Conservation (phyloP, 73 alveolate genomes). For the Uronychia setigera region DNA sequence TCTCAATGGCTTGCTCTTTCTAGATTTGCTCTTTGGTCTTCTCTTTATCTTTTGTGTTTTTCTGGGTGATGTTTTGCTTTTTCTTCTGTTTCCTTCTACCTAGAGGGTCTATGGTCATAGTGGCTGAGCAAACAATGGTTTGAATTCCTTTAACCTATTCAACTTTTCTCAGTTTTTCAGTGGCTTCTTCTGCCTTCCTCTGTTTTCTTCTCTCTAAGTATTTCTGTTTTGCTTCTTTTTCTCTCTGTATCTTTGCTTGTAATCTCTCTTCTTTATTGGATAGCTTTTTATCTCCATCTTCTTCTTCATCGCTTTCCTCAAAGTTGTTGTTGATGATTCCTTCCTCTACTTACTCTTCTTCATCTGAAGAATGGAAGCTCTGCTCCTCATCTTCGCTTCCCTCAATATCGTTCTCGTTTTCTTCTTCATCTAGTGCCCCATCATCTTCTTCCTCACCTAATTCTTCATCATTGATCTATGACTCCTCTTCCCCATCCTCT, state of each 20-base stretch:
- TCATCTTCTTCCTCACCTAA: slow-evolving; percentile 39
- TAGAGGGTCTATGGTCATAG: slow-evolving; percentile 52
- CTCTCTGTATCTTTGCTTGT: slow-evolving; percentile 34
- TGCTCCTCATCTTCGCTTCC: no score
- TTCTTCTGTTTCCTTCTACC: slow-evolving; percentile 52
- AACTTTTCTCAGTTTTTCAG: slow-evolving; percentile 36
- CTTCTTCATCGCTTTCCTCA: no score
- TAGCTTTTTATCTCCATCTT: no score
- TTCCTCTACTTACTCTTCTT: no score
- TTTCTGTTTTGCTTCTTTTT: slow-evolving; percentile 54
- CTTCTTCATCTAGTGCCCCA: slow-evolving; percentile 49
- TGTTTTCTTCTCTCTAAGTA: slow-evolving; percentile 47
- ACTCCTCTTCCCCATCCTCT: slow-evolving; percentile 46
- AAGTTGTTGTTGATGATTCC: no score
- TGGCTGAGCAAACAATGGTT: slow-evolving; percentile 79
- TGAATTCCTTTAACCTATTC: slow-evolving; percentile 38
- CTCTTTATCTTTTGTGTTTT: neutral
- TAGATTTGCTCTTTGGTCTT: neutral
- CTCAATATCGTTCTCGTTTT: slow-evolving; percentile 24
- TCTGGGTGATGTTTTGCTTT: no score
- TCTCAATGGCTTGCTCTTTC: slow-evolving; percentile 22
- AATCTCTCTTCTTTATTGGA: no score
- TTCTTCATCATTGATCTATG: slow-evolving; percentile 33
- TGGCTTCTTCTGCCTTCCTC: slow-evolving; percentile 36
- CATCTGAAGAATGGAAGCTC: no score